Conservation (phyloP, 2,329 filamentous ascomycete species). For the Thielaviopsis musarum region DNA sequence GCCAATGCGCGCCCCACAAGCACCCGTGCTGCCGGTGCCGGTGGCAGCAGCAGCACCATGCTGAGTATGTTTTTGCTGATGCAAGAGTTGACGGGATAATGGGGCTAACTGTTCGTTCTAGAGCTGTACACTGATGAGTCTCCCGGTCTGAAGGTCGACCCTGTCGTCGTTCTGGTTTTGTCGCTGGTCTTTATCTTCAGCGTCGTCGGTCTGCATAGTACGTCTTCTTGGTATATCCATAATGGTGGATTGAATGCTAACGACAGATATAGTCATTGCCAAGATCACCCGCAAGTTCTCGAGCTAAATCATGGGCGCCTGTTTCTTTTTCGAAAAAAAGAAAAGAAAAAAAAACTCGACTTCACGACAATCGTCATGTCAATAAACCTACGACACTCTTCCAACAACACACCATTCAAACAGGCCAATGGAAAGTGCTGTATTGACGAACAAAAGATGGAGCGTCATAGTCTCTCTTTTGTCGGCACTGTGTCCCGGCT, state of each 20-base stretch:
- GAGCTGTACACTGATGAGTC: conserved; percentile 97
- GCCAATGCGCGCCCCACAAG: conserved; percentile 86
- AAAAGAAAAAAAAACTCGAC: not conserved
- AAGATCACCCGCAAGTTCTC: conserved; percentile 86
- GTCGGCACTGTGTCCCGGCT: no score
- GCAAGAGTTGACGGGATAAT: not conserved
- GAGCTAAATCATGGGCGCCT: conserved; percentile 27
- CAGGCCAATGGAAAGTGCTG: not conserved
- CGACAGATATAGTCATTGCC: conserved; percentile 54
- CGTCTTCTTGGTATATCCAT: conserved; percentile 21
- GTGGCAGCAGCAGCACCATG: conserved; percentile 96
- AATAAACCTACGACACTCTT: not conserved
- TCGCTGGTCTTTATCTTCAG: conserved; percentile 98
- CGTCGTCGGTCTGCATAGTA: conserved; percentile 94
- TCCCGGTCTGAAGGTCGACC: conserved; percentile 92
- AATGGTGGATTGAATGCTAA: no score
- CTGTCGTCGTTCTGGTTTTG: conserved; percentile 89
- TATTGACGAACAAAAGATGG: not conserved
- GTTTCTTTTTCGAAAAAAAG: not conserved
- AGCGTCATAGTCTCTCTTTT: not conserved
- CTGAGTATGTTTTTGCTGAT: conserved; percentile 49
- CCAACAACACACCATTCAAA: no score
- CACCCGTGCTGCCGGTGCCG: conserved; percentile 83
- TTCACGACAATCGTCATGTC: not conserved
- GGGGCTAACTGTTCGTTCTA: conserved; percentile 19